phyloP scores from a whole-genome alignment of 2,329 filamentous ascomycete genomes.

The Hypoxylon sp. region DNA sequence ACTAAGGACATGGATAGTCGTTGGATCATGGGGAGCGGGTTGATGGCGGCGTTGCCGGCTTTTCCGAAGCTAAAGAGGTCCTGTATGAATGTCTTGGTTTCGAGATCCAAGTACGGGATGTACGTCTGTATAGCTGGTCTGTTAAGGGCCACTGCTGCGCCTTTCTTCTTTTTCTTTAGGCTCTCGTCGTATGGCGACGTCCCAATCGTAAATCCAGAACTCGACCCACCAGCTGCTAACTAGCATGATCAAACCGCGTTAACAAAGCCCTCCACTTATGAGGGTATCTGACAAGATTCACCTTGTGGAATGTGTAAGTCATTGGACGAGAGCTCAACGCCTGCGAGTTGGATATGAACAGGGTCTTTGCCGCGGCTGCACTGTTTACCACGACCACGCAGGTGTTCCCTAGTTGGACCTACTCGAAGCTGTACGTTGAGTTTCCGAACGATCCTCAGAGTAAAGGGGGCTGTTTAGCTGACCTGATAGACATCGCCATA shows the following conservation, averaged over 20 bases:
- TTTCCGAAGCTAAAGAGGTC: slow-evolving; percentile 75
- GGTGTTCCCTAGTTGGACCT: slow-evolving; percentile 73
- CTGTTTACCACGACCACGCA: slow-evolving; percentile 83
- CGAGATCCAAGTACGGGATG: slow-evolving; percentile 85
- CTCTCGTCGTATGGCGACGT: slow-evolving; percentile 87
- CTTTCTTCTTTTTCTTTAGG: slow-evolving; percentile 81
- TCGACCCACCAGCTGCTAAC: slow-evolving; percentile 68
- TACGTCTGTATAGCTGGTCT: slow-evolving; percentile 80
- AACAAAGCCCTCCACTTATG: not conserved
- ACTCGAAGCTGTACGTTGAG: not conserved
- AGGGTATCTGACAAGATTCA: slow-evolving; percentile 50
- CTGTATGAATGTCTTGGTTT: slow-evolving; percentile 76
- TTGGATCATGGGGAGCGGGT: slow-evolving; percentile 79
- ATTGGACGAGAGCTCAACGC: slow-evolving; percentile 81
- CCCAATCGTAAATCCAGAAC: slow-evolving; percentile 84
- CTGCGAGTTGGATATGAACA: slow-evolving; percentile 85
- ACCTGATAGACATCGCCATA: slow-evolving; percentile 73
- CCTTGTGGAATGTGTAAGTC: slow-evolving; percentile 84
- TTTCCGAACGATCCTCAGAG: not conserved
- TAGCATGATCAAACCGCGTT: slow-evolving; percentile 14
- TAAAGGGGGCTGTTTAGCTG: not conserved
- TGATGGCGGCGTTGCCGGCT: slow-evolving; percentile 71
- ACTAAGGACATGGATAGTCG: slow-evolving; percentile 82
- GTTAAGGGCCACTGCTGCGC: slow-evolving; percentile 82
- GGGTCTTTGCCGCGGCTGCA: slow-evolving; percentile 77